A percentile compares a stretch with the other conserved stretches of the same genome.
Conservation (phyloP, 202 grass and related monocot genomes). For the Musa balbisiana region DNA sequence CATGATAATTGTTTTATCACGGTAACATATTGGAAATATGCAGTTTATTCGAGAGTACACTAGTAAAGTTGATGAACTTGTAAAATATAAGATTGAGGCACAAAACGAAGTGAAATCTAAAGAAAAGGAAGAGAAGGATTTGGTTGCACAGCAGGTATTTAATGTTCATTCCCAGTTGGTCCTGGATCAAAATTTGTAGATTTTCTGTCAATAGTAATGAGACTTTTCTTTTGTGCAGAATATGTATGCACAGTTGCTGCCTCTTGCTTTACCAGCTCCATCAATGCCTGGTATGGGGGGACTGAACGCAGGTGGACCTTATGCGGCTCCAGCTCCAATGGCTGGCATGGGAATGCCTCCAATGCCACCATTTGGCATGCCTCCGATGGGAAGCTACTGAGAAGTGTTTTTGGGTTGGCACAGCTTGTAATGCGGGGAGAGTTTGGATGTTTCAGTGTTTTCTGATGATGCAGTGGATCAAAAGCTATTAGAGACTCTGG, state of each 20-base stretch:
- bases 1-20: neutral
- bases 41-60: slow-evolving; percentile 93
- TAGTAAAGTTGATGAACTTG: slow-evolving; percentile 78
- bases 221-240: slow-evolving; percentile 45
- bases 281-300: slow-evolving; percentile 62
- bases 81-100: slow-evolving; percentile 80
- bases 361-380: slow-evolving; percentile 62
- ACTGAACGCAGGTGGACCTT: slow-evolving; percentile 7
- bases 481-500: neutral
- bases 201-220: neutral
- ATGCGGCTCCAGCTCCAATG: slow-evolving; percentile 41
- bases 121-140: slow-evolving; percentile 84
- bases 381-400: slow-evolving; percentile 35
- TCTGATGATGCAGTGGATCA: neutral
- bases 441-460: neutral
- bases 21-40: neutral
- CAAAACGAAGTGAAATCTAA: slow-evolving; percentile 70
- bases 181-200: neutral
- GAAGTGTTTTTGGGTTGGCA: neutral
- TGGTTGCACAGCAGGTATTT: slow-evolving; percentile 81
- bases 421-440: neutral
- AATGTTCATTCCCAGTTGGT: neutral
- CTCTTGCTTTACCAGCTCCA: slow-evolving; percentile 79
- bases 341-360: slow-evolving; percentile 77
- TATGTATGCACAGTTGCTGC: slow-evolving; percentile 83